phyloP scores from a whole-genome alignment of 139 green algal species.

The Parachlorella kessleri region DNA sequence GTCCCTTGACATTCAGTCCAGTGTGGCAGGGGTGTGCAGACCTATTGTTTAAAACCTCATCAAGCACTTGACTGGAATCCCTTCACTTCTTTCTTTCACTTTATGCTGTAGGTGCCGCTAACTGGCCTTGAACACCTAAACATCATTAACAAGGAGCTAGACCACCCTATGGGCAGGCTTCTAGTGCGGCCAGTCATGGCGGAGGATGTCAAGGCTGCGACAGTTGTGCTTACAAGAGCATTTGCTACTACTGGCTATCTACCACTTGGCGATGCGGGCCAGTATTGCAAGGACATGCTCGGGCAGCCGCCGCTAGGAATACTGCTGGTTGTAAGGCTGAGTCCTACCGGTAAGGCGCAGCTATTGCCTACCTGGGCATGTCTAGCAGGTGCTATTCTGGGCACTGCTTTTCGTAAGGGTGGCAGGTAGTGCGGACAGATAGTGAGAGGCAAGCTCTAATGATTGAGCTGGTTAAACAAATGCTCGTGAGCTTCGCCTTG shows the following conservation, averaged over 20 bases:
- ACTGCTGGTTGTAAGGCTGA: constrained; percentile 20
- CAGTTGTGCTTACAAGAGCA: constrained; percentile 14
- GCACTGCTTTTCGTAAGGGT: too few species aligned
- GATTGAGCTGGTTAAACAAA: background rate
- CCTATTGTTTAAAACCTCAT: too few species aligned
- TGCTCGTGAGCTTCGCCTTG: background rate
- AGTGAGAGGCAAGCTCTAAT: background rate
- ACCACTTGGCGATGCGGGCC: background rate
- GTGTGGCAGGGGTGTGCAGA: too few species aligned
- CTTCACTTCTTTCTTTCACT: too few species aligned
- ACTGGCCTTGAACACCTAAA: too few species aligned
- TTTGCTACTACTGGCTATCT: constrained; percentile 14
- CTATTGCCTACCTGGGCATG: too few species aligned
- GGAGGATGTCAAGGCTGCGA: constrained; percentile 10
- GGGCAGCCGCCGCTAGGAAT: constrained; percentile 1
- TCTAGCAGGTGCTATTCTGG: too few species aligned
- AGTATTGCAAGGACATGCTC: constrained; percentile 19
- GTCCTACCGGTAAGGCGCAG: too few species aligned
- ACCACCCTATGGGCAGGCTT: background rate
- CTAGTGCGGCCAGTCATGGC: background rate
- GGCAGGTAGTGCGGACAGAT: too few species aligned
- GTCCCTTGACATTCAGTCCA: too few species aligned
- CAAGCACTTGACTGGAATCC: too few species aligned
- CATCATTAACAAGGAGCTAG: constrained; percentile 3
- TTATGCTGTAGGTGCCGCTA: too few species aligned